Evolutionary conservation across 805 yeast genomes (phyloP), one percentile per base, ranked within the genome.

Genomic region (Teunomyces gatunensis): DNA sequence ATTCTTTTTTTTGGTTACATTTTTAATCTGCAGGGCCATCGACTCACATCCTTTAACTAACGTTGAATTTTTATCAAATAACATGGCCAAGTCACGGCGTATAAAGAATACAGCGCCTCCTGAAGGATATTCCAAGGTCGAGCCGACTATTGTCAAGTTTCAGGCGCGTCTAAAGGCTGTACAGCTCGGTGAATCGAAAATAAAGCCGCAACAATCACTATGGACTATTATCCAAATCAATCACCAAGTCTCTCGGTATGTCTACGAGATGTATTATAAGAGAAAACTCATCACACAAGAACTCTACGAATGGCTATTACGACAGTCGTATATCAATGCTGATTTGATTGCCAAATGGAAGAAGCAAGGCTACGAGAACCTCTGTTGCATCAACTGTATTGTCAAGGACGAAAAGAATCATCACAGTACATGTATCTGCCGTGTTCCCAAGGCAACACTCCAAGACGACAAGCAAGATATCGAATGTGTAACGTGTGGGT

Each of bases 341-440:
- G 77, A 80, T 39, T 67, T 90, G 47, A 87, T 90, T 27, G 92
- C 96, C 18, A 90, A 71, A 52, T 85, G 91, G 91, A 82, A 80
- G 64, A 84, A 84, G 58, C 83, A 80, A 58, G 97, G 97, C 7
- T 90, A 90, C 63, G 97, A 90, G 60, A 79, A 84, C 47, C 68
- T 90, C 41, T 90, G 97, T 60, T 90, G 97, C 61, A 64, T 90
- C 49, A 75, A 78, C 52, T 90, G 97, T 61, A 88, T 90, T 29
- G 80, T 80, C 57, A 74, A 74, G 23, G 64, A 64, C 33, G 89
- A 85, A 51, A 82, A 76, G 39, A 79, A 79, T 55, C 86, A 84
- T 55, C 57, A 56, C 36, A 77, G 81, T 5, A 79, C 89, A 0
- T 90, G 97, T 65, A 80, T 90, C 17, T 90, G 97, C 60, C 69